Base-by-base conservation (phyloP, 1,284 basidiomycete genomes). In the Naganishia sp. region DNA sequence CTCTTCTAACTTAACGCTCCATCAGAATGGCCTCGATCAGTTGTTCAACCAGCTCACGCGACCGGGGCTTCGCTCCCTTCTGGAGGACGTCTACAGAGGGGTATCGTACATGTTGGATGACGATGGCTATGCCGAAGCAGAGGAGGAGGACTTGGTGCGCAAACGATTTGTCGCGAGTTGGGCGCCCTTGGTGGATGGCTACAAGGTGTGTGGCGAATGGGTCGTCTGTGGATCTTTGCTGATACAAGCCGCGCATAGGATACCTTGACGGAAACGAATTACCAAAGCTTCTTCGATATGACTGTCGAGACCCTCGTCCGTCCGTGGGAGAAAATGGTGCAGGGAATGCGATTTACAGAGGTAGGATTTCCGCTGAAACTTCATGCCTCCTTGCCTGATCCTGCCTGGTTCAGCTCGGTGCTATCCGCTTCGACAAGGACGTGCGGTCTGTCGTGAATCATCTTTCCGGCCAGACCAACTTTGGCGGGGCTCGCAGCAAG, bases 351-450 rank as follows among this genome's bases (percentile, higher is more conserved):
- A 74, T 98, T 92, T 75, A 90, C 90, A 15, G 95, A 98, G 84
- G 91, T 89, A 71, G 49, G 82, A 71, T n/a, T 45, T 28, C 28
- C 32, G 23, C 15, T 4, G 28, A 5, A 28, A 28, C 28, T 28
- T 28, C 28, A 28, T 28, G 3, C 2, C 23, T n/a, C n/a, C 31
- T 41, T 25, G 28, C 18, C 31, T 47, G 17, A 15, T 25, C 42
- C 51, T 58, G 49, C 53, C 18, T 51, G 7, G 13, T 21, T 42
- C 71, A 96, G 90, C 85, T 98, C 60, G 96, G 96, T n/a, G 94
- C 94, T 2, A 89, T 99, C 68, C 89, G 93, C 17, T 96, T 97
- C 76, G 96, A 99, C 74, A 87, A 90, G 35, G 96, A 99, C 76
- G 81, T 99, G 46, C 85, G 96, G 42, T 85, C 90, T 2, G 85